Conservation (phyloP, 1,139 yeast genomes). For the Spathaspora sp. region DNA sequence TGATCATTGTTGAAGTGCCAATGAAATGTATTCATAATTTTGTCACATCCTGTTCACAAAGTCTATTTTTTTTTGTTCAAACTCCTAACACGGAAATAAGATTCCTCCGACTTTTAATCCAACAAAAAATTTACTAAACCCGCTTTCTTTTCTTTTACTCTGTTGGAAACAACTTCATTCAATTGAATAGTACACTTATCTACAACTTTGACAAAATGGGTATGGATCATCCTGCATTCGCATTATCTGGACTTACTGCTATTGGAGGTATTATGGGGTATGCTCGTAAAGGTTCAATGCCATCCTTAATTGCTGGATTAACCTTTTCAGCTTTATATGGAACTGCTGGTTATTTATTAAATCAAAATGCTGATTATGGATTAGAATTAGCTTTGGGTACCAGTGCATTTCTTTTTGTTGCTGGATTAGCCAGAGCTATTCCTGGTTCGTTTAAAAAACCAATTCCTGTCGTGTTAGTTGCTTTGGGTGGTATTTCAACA, state of each 20-base stretch:
- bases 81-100: too few species aligned
- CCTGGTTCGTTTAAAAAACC: constrained; percentile 65
- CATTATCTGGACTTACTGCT: constrained; percentile 72
- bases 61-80: too few species aligned
- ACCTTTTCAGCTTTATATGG: constrained; percentile 71
- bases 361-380: constrained; percentile 75
- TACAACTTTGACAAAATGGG: constrained; percentile 5
- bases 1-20: too few species aligned
- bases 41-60: too few species aligned
- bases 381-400: constrained; percentile 77
- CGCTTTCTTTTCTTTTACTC: too few species aligned
- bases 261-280: constrained; percentile 76
- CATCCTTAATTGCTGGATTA: constrained; percentile 79
- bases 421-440: constrained; percentile 69
- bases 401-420: constrained; percentile 61
- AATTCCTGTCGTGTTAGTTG: constrained; percentile 66
- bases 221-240: constrained; percentile 78
- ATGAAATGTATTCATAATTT: too few species aligned
- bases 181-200: not conserved
- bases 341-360: constrained; percentile 72
- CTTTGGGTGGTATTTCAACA: constrained; percentile 64
- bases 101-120: not conserved
- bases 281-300: constrained; percentile 69
- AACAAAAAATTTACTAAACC: too few species aligned
- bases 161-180: not conserved